Evolutionary conservation across 2,329 filamentous ascomycete species (phyloP), one percentile per base, ranked within the genome.

Genomic region (Parastagonospora nodorum): DNA sequence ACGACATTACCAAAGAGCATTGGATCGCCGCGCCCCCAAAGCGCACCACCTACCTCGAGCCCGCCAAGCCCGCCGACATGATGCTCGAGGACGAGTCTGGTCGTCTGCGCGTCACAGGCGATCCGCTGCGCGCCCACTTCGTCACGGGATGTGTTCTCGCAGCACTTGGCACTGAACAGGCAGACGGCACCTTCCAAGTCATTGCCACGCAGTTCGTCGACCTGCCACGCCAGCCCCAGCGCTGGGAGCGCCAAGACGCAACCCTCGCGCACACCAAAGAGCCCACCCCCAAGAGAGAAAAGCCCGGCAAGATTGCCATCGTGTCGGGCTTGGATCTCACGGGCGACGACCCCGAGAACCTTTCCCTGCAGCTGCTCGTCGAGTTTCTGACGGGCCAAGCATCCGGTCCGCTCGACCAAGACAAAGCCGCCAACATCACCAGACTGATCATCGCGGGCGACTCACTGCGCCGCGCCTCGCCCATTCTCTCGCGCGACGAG

Each of bases 81-180:
- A 96, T 95, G 86, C 79, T 99, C 33, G 94, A 99, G 74, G 94
- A 99, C 72, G 93, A 97, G 74, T 97, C 92, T 0, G 94, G 94
- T 40, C 87, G 95, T 19, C 80, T 99, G 60, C 84, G 87, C 15
- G 78, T 99, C 7, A 87, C 88, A 0, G 94, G 94, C 2, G 81
- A 84, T 36, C 74, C 85, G 15, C 77, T 99, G 41, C 79, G 82
- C 55, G 81, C 83, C 1, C 81, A 88, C 19, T 82, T 97, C 7
- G 93, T 96, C 2, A 99, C 94, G 0, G 94, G 94, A 24, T 95
- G 90, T 64, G 92, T 99, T 64, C 83, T 97, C 36, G 92, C 92
- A n/a, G 92, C 92, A 2, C 85, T 99, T 78, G 94, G 94, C 31
- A 96, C 92, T 0, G 94, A 99, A 71, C 97, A 96, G 65, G 81